phyloP scores from a whole-genome alignment of 2,329 filamentous ascomycete genomes.

The Gnomoniopsis smithogilvyi region DNA sequence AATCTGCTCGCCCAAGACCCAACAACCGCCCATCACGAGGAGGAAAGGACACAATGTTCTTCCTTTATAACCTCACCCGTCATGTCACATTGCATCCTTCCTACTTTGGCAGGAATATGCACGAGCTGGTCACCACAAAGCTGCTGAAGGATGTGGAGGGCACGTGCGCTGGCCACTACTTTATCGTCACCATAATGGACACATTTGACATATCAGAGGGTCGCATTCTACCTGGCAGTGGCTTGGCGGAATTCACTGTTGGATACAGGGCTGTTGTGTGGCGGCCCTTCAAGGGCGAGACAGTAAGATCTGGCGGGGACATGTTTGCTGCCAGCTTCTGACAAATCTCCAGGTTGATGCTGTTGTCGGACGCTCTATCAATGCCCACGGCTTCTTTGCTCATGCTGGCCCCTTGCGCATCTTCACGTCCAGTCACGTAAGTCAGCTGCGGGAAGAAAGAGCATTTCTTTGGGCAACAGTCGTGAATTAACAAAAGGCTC shows the following conservation, averaged over 20 bases:
- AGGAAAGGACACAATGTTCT: conserved; percentile 71
- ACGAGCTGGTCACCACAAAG: conserved; percentile 84
- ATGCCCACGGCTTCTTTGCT: conserved; percentile 87
- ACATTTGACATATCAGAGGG: conserved; percentile 93
- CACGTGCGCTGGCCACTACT: conserved; percentile 91
- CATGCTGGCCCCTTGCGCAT: conserved; percentile 75
- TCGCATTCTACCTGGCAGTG: conserved; percentile 85
- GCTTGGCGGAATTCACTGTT: conserved; percentile 90
- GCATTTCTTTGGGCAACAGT: background rate
- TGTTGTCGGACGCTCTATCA: conserved; percentile 78
- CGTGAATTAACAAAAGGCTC: conserved; percentile 23
- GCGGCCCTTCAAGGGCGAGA: conserved; percentile 97
- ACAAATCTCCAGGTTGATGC: conserved; percentile 71
- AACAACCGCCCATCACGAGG: background rate
- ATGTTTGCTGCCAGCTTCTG: conserved; percentile 10
- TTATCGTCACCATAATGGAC: conserved; percentile 97
- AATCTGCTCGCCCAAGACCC: background rate
- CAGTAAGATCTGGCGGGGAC: conserved; percentile 55
- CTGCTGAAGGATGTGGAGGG: conserved; percentile 93
- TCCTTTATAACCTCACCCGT: conserved; percentile 95
- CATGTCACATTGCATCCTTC: conserved; percentile 94
- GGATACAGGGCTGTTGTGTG: conserved; percentile 95
- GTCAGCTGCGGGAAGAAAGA: conserved; percentile 27
- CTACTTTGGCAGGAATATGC: conserved; percentile 92
- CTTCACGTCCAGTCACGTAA: conserved; percentile 80